A percentile compares a stretch with the other conserved stretches of the same genome.
These are phyloP conservation scores for Sugiyamaella grinbergsii DNA, from an alignment of 1,139 yeast genomes.

Conservation along the genomic window DNA sequence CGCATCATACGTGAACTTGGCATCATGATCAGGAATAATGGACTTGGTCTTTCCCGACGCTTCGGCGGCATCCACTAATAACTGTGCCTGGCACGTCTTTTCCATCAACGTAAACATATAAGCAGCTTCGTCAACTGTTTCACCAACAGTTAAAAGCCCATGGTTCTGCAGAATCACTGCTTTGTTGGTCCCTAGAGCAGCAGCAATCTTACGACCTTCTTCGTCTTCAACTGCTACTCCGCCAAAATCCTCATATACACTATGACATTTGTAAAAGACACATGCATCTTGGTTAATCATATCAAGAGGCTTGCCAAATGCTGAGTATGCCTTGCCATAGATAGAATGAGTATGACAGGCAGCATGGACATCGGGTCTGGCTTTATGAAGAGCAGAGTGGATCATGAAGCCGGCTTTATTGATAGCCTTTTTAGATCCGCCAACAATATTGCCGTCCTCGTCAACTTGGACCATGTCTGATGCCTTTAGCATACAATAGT, in stretches of 20 bases:
- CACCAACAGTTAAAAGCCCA: constrained; percentile 75
- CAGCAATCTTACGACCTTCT: constrained; percentile 70
- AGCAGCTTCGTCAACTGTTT: constrained; percentile 83
- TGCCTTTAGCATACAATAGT: constrained; percentile 68
- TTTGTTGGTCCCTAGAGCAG: constrained; percentile 63
- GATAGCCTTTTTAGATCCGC: constrained; percentile 65
- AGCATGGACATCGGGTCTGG: constrained; percentile 77
- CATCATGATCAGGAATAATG: constrained; percentile 63
- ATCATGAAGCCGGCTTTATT: constrained; percentile 82
- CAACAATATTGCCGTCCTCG: constrained; percentile 67
- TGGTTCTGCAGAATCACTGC: constrained; percentile 75
- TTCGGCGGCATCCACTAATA: constrained; percentile 61
- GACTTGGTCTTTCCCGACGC: constrained; percentile 41
- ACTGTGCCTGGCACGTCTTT: constrained; percentile 68
- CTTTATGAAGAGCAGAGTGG: constrained; percentile 74
- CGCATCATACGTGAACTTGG: constrained; percentile 64
- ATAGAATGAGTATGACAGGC: constrained; percentile 81
- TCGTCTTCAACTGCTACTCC: constrained; percentile 77
- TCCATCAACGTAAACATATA: constrained; percentile 69
- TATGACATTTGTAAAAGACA: constrained; percentile 63
- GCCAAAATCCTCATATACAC: constrained; percentile 70
- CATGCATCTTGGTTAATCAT: constrained; percentile 83
- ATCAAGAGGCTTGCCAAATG: constrained; percentile 69
- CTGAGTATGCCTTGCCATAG: constrained; percentile 73
- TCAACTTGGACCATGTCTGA: constrained; percentile 78